Evolutionary conservation across 2,329 filamentous ascomycete species (phyloP).

Genomic region (Pseudogymnoascus sp.): DNA sequence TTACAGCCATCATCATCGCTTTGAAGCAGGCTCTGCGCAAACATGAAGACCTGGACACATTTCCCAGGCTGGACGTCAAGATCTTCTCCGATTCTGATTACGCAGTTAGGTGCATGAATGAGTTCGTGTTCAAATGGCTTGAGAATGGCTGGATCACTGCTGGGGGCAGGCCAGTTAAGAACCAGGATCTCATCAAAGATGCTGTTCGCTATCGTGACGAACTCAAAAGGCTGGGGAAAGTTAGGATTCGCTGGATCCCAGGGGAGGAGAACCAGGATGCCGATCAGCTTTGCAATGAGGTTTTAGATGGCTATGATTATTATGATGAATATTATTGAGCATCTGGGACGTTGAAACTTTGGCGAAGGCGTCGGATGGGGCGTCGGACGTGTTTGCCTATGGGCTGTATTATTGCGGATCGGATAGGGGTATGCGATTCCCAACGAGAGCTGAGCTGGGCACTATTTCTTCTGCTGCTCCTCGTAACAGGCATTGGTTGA

Average conservation of each 20-base stretch:
- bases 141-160: too few relatives aligned
- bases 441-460: background rate
- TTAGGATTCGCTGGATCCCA: constrained; percentile 25
- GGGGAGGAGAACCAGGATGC: constrained; percentile 29
- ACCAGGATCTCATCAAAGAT: too few relatives aligned
- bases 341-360: background rate
- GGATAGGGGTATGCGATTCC: background rate
- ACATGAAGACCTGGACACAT: too few relatives aligned
- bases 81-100: too few relatives aligned
- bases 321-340: background rate
- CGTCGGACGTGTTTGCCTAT: background rate
- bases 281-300: constrained; percentile 27
- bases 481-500: background rate
- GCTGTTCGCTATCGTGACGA: too few relatives aligned
- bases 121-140: too few relatives aligned
- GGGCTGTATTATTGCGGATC: background rate
- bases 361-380: background rate
- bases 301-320: constrained; percentile 22
- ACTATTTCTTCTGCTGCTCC: background rate
- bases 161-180: too few relatives aligned
- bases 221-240: too few relatives aligned
- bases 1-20: too few relatives aligned
- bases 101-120: too few relatives aligned
- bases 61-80: too few relatives aligned
- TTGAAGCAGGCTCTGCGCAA: too few relatives aligned